Evolutionary conservation across 352 stramenopile species (phyloP), one percentile per base, ranked within the genome.

Genomic region (Pythium diclinum): DNA sequence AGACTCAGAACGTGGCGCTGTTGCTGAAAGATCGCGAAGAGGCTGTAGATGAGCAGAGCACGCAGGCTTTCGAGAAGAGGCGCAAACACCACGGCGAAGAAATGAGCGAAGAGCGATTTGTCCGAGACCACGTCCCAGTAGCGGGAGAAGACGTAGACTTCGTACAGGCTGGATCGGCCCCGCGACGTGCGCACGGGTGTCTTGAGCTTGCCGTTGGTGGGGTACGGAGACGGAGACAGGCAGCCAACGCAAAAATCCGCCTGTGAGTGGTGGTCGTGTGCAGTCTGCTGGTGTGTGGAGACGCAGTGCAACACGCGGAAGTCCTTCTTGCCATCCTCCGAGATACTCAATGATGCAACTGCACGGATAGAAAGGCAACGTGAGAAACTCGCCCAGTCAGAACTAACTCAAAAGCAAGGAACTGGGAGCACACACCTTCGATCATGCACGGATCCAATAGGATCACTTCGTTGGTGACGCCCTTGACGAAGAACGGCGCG

Each of bases 111-210:
- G 25, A 89, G 65, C 48, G 85, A 88, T 59, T 86, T 84, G 75
- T 94, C 76, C 14, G 85, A 94, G 21, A 85, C 78, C 16, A 94
- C 84, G 48, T 85, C 79, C 83, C 85, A 90, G 56, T 94, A 93
- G 36, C 86, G 84, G 23, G 84, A 91, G 64, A 93, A 92, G 8
- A 93, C 76, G 64, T 94, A 92, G 16, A 92, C 76, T 59, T 88
- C 76, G 32, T 75, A 67, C n/a, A 67, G 25, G 34, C 65, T 51
- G n/a, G 44, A 51, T 16, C 44, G n/a, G 44, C 44, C 44, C 9
- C 44, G 44, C 5, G 44, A 51, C 8, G 44, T 51, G 19, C 44
- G 17, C 44, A 51, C 17, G 6, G 44, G 44, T 23, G 44, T 51
- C 3, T n/a, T 51, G 44, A 51, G 44, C 55, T 65, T 74, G 47